Conservation (phyloP, 768 basidiomycete species). For the Pleurotus tuber-regium region DNA sequence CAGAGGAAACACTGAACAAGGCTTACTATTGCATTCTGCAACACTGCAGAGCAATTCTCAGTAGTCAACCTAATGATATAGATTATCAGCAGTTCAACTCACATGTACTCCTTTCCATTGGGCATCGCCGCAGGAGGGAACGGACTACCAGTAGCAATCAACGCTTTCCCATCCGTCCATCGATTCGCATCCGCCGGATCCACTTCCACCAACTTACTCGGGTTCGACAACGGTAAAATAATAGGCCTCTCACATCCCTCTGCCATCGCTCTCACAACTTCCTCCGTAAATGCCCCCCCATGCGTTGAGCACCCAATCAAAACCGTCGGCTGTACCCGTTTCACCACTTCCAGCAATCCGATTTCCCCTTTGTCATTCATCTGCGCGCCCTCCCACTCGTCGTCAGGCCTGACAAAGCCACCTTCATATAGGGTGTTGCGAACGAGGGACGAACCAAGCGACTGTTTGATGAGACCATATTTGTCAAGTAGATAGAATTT, state of each 20-base stretch:
- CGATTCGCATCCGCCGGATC: conserved; percentile 66
- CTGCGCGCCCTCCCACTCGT: conserved; percentile 47
- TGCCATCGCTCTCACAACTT: conserved; percentile 67
- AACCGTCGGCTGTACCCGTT: conserved; percentile 73
- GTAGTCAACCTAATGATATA: too few species aligned
- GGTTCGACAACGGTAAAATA: conserved; percentile 84
- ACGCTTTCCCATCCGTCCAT: conserved; percentile 79
- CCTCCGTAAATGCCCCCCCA: conserved; percentile 74
- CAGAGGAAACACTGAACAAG: background rate
- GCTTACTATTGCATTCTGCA: conserved; percentile 69
- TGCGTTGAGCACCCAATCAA: conserved; percentile 84
- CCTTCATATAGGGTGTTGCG: conserved; percentile 42
- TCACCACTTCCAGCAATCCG: conserved; percentile 65
- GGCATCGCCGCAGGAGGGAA: conserved; percentile 73
- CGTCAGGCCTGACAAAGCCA: conserved; percentile 52
- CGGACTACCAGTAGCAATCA: conserved; percentile 86
- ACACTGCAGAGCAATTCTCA: too few species aligned
- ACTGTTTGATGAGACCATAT: conserved; percentile 57
- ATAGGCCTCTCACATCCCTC: conserved; percentile 71
- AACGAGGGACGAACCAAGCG: conserved; percentile 38
- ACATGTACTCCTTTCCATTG: conserved; percentile 66
- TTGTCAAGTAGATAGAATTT: conserved; percentile 76
- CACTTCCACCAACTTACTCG: conserved; percentile 73
- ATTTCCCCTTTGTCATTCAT: conserved; percentile 40
- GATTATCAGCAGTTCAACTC: too few species aligned